Conservation (phyloP, 2,329 filamentous ascomycete genomes). For the Samsoniella hepiali region DNA sequence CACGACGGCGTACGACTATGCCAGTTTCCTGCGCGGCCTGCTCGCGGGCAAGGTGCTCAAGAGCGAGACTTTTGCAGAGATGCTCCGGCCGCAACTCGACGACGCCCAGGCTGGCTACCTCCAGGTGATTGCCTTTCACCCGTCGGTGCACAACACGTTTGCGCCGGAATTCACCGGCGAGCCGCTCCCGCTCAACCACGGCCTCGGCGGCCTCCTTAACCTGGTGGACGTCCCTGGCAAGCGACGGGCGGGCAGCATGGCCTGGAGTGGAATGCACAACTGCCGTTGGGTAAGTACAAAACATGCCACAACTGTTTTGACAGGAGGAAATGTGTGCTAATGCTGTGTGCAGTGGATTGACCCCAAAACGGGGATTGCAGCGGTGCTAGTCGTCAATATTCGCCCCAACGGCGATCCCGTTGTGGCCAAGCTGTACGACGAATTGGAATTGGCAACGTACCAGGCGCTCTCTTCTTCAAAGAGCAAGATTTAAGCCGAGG, state of each 20-base stretch:
- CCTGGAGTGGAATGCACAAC: conserved; percentile 43
- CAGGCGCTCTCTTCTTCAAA: conserved; percentile 5
- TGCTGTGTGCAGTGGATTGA: conserved; percentile 35
- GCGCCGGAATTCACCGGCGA: conserved; percentile 35
- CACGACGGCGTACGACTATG: conserved; percentile 32
- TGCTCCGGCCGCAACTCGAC: conserved; percentile 34
- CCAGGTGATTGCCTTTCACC: conserved; percentile 22
- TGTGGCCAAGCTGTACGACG: conserved; percentile 35
- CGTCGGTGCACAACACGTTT: conserved; percentile 26
- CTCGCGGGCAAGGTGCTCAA: conserved; percentile 25
- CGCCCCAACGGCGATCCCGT: conserved; percentile 37
- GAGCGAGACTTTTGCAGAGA: conserved; percentile 24
- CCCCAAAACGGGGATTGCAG: conserved; percentile 38
- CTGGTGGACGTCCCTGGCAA: conserved; percentile 38
- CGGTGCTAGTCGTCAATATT: conserved; percentile 37
- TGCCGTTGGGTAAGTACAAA: conserved; percentile 40
- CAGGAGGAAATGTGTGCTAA: not conserved
- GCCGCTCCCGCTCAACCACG: conserved; percentile 34
- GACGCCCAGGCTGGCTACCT: conserved; percentile 26
- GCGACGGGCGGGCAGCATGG: conserved; percentile 40
- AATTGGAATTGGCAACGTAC: conserved; percentile 41
- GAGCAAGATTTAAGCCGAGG: conserved; percentile 6
- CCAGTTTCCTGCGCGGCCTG: conserved; percentile 27
- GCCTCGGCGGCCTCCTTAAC: conserved; percentile 40
- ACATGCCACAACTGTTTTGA: not conserved